phyloP scores from a whole-genome alignment of 345 rosid species.

The Toxicodendron radicans region DNA sequence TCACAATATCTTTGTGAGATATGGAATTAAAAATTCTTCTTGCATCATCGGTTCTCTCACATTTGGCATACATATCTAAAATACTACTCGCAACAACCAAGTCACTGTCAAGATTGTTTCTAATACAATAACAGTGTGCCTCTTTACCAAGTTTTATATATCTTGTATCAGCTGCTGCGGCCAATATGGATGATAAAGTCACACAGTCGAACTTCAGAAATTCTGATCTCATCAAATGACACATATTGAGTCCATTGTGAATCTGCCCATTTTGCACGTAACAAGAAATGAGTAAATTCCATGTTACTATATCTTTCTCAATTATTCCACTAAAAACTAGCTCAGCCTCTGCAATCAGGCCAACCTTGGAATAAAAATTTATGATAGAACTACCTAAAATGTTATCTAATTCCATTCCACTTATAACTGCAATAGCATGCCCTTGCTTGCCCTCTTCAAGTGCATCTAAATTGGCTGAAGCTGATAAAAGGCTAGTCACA shows the following conservation, averaged over 20 bases:
- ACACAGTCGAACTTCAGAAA: constrained; percentile 64
- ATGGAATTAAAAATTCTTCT: constrained; percentile 48
- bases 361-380: constrained; percentile 73
- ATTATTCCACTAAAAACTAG: constrained; percentile 48
- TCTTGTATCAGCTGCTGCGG: constrained; percentile 46
- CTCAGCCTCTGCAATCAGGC: constrained; percentile 68
- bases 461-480: constrained; percentile 62
- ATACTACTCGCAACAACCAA: constrained; percentile 50
- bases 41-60: constrained; percentile 52
- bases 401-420: constrained; percentile 59
- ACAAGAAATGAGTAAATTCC: constrained; percentile 77
- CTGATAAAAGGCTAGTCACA: constrained; percentile 62
- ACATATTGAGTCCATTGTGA: constrained; percentile 51
- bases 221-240: constrained; percentile 53
- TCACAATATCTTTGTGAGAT: constrained; percentile 42
- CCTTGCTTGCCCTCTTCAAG: constrained; percentile 71
- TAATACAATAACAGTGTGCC: constrained; percentile 61
- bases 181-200: constrained; percentile 58
- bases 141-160: constrained; percentile 54
- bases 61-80: constrained; percentile 63
- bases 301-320: constrained; percentile 65
- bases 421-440: constrained; percentile 57
- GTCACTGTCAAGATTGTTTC: constrained; percentile 57
- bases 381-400: constrained; percentile 66
- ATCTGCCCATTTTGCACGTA: constrained; percentile 49